Conservation (phyloP, 768 basidiomycete species). For the Mycena alexandri region DNA sequence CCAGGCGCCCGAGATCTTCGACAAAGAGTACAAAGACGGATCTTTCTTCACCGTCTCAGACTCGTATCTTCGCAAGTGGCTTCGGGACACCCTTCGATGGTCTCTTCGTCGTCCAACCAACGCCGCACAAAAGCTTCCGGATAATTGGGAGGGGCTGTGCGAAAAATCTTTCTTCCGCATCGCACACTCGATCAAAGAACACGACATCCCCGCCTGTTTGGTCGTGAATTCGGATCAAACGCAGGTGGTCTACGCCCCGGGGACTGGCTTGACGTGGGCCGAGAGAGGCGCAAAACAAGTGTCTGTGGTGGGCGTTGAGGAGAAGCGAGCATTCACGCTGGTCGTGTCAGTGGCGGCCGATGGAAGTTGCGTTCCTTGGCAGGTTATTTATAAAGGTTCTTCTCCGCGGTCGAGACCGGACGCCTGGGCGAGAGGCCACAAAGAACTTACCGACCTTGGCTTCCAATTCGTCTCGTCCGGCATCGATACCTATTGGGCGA, state of each 20-base stretch:
- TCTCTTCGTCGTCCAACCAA: constrained; percentile 30
- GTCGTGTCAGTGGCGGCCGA: constrained; percentile 44
- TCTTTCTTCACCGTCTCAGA: constrained; percentile 36
- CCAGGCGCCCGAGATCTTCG: constrained; percentile 16
- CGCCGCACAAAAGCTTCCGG: constrained; percentile 47
- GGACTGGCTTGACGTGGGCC: constrained; percentile 44
- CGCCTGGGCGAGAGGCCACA: constrained; percentile 30
- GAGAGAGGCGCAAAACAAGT: constrained; percentile 49
- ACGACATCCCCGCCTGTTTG: constrained; percentile 45
- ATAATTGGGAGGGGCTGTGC: constrained; percentile 38
- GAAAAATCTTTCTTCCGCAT: constrained; percentile 42
- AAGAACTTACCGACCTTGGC: constrained; percentile 38
- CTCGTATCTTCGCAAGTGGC: constrained; percentile 38
- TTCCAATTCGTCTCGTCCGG: constrained; percentile 41
- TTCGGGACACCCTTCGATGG: constrained; percentile 23
- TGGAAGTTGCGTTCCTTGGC: constrained; percentile 48
- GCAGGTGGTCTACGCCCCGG: constrained; percentile 47
- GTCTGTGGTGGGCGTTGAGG: constrained; percentile 47
- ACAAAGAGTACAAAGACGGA: constrained; percentile 29
- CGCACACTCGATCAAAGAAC: constrained; percentile 46
- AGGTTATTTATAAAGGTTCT: constrained; percentile 49
- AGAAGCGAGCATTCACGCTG: constrained; percentile 55
- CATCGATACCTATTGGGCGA: constrained; percentile 44
- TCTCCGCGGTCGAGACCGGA: constrained; percentile 40
- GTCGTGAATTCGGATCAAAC: constrained; percentile 54